Evolutionary conservation across 1,284 basidiomycete genomes (phyloP).

Genomic region (Puccinia novopanici): DNA sequence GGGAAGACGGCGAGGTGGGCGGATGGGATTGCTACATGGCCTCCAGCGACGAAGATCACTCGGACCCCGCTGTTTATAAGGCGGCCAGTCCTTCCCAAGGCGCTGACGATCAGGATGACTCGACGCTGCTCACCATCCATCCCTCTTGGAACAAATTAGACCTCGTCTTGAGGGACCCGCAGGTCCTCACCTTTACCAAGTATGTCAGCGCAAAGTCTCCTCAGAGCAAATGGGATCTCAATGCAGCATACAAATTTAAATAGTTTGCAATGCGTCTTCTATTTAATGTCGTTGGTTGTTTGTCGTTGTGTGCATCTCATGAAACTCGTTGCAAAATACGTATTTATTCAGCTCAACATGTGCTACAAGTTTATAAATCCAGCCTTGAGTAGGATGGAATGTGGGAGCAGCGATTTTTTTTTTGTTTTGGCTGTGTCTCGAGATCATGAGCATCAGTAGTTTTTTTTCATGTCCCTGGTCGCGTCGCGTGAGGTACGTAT

Average conservation of each 20-base stretch:
- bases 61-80: constrained; percentile 81
- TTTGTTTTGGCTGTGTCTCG: too few species aligned
- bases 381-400: too few species aligned
- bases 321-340: too few species aligned
- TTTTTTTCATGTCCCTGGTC: too few species aligned
- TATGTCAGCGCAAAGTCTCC: constrained; percentile 43
- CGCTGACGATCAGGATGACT: constrained; percentile 70
- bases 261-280: too few species aligned
- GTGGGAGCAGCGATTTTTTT: too few species aligned
- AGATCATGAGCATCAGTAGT: too few species aligned
- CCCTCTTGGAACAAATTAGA: constrained; percentile 88
- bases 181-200: constrained; percentile 67
- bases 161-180: constrained; percentile 86
- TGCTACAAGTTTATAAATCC: too few species aligned
- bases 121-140: constrained; percentile 82
- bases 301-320: too few species aligned
- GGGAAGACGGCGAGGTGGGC: constrained; percentile 79
- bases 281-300: too few species aligned
- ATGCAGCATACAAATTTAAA: constrained; percentile 29
- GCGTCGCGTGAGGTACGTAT: too few species aligned
- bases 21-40: constrained; percentile 99
- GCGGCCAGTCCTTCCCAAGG: constrained; percentile 64
- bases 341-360: too few species aligned
- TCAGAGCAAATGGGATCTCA: constrained; percentile 51
- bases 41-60: constrained; percentile 82